Evolutionary conservation across 2,329 filamentous ascomycete species (phyloP), one percentile per base, ranked within the genome.

Genomic region (Hymenoscyphus occultus): DNA sequence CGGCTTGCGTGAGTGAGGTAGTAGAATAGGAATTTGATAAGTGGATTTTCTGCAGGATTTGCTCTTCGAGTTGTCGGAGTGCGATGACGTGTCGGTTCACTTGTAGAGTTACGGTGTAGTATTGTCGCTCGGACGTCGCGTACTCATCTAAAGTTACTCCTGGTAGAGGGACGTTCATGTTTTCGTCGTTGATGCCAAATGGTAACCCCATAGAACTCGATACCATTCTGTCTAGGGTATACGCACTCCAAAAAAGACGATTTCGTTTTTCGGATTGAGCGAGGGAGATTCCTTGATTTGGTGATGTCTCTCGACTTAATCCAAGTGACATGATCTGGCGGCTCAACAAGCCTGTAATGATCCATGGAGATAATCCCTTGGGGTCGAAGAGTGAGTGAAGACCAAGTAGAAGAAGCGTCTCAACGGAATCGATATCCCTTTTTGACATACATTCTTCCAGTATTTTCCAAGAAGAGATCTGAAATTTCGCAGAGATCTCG

Each of bases 161-260:
- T 39, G 56, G 56, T 22, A 57, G 56, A 39, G 56, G 56, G 35
- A 57, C 56, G 14, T 31, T 57, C 56, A 57, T 57, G 56, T 57
- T 57, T 16, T 57, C 56, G 56, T 57, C 56, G 31, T 57, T 57
- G 13, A 57, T 57, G 10, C 56, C 32, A 35, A 57, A 57, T n/a
- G 56, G 56, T n/a, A 57, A 13, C 4, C 56, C 56, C 56, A 57
- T 57, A 4, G 56, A 57, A 13, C 31, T 39, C 9, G 56, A 57
- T 9, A 57, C 28, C 56, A 57, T 35, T n/a, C 56, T 39, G 5
- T 57, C 56, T 5, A 57, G 12, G 13, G 56, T 57, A 35, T 57
- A 57, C 14, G 56, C 56, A 16, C 56, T 57, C 56, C 56, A 57
- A 12, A 57, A 57, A 10, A 57, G n/a, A 22, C 56, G 56, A 39